phyloP scores from a whole-genome alignment of 148 eudicot genomes.

The Dysphania ambrosioides region DNA sequence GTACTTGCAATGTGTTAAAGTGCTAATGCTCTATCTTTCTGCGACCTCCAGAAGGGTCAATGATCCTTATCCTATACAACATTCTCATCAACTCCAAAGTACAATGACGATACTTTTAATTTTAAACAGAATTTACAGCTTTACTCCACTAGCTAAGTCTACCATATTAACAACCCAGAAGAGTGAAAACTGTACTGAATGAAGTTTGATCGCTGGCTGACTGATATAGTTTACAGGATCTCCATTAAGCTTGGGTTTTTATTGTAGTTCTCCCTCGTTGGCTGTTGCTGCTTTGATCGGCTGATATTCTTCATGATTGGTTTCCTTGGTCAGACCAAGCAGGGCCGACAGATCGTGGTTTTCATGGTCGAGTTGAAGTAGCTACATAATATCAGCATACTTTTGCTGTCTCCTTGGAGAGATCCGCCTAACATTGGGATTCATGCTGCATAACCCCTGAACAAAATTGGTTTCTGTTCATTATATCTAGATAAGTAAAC shows the following conservation, averaged over 20 bases:
- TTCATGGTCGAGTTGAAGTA: conserved; percentile 2
- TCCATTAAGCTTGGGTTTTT: background rate
- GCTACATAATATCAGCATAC: background rate
- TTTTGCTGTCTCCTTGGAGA: background rate
- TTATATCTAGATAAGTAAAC: background rate
- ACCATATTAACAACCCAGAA: conserved; percentile 15
- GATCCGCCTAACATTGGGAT: background rate
- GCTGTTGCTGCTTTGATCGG: background rate
- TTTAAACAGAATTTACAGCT: background rate
- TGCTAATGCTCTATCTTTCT: background rate
- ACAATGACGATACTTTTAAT: background rate
- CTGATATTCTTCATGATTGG: background rate
- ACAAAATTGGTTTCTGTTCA: conserved; percentile 9
- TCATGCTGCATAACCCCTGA: conserved; percentile 12
- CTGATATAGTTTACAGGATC: background rate
- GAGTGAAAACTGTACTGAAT: background rate
- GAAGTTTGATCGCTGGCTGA: background rate
- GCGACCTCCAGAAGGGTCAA: too few relatives aligned
- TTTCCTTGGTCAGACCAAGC: background rate
- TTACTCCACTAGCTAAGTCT: background rate
- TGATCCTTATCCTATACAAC: background rate
- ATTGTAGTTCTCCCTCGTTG: background rate
- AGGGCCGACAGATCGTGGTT: background rate
- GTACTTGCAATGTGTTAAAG: too few relatives aligned
- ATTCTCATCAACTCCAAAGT: background rate